Conservation (phyloP, 129 eudicot species). For the Apium graveolens region DNA sequence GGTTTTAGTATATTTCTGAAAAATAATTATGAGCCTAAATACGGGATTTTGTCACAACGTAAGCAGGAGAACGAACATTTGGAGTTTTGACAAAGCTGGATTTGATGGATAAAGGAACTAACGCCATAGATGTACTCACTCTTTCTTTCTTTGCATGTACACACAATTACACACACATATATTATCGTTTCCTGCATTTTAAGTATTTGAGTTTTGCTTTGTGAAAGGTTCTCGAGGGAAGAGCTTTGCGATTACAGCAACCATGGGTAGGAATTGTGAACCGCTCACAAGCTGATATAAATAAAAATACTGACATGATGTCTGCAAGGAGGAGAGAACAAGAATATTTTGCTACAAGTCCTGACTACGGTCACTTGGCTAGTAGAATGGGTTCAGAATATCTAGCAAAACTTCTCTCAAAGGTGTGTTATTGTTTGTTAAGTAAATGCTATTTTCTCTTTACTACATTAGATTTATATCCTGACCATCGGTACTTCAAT, state of each 20-base stretch:
- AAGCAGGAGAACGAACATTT: slow-evolving; percentile 39
- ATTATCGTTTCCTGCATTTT: background rate
- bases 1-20: background rate
- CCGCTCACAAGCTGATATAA: slow-evolving; percentile 46
- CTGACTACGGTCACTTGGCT: slow-evolving; percentile 39
- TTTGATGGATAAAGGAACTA: slow-evolving; percentile 49
- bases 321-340: slow-evolving; percentile 40
- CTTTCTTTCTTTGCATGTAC: background rate
- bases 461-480: background rate
- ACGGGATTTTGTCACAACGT: background rate
- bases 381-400: slow-evolving; percentile 45
- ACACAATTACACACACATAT: too few species aligned
- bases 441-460: background rate
- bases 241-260: slow-evolving; percentile 30
- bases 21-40: background rate
- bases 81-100: slow-evolving; percentile 45
- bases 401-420: slow-evolving; percentile 48
- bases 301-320: slow-evolving; percentile 36
- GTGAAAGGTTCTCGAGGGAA: slow-evolving; percentile 41
- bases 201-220: background rate
- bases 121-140: slow-evolving; percentile 27
- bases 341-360: slow-evolving; percentile 36
- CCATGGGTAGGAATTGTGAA: slow-evolving; percentile 55
- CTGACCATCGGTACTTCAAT: background rate
- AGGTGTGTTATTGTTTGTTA: slow-evolving; percentile 13